Percentiles rank a stretch among this genome's conserved stretches.
Conservation (phyloP, 345 rosid genomes). For the Rhodamnia argentea region DNA sequence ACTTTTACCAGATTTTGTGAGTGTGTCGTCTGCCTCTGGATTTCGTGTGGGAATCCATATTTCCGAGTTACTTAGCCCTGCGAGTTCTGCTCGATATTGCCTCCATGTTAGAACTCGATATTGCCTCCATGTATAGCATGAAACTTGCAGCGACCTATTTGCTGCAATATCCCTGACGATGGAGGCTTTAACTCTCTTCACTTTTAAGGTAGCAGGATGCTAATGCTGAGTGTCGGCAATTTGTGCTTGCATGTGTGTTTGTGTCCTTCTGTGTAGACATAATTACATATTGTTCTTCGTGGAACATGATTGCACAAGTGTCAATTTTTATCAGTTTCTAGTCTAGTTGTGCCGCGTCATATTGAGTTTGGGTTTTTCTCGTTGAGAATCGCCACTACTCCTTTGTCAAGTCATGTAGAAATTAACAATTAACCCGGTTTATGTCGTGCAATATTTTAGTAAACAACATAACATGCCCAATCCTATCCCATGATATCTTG, state of each 20-base stretch:
- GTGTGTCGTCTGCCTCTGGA: background rate
- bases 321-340: background rate
- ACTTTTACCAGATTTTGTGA: background rate
- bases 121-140: background rate
- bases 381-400: background rate
- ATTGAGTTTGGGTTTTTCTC: background rate
- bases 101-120: background rate
- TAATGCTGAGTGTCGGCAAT: background rate
- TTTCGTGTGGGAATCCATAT: background rate
- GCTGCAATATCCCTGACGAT: background rate
- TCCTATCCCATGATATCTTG: background rate
- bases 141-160: background rate
- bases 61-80: background rate
- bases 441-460: background rate
- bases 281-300: background rate
- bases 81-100: background rate
- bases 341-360: background rate
- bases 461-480: background rate
- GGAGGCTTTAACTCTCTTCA: background rate
- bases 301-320: background rate
- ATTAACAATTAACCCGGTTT: background rate
- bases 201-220: background rate
- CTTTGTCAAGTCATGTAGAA: background rate
- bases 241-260: background rate
- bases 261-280: background rate